Evolutionary conservation across 2,329 filamentous ascomycete genomes (phyloP).

Genomic region (Calonectria leucothoes): DNA sequence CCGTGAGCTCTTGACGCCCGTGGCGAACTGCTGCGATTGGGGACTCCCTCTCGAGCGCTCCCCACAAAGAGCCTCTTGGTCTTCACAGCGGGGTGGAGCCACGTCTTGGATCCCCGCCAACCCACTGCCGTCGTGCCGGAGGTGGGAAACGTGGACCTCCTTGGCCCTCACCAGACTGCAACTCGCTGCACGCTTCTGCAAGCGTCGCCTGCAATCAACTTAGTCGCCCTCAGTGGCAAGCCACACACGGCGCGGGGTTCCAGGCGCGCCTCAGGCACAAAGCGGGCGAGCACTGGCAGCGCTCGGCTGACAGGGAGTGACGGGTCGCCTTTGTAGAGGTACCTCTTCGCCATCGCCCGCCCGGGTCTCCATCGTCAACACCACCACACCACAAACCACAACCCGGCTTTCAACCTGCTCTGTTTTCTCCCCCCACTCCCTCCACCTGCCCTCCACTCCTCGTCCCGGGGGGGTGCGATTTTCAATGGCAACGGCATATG

Average conservation of each 20-base stretch:
- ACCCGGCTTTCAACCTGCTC: conserved; percentile 17
- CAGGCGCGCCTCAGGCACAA: neutral
- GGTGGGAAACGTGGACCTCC: conserved; percentile 25
- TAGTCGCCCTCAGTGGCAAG: conserved; percentile 2
- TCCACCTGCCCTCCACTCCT: conserved; percentile 20
- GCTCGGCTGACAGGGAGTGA: neutral
- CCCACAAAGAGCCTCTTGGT: conserved; percentile 20
- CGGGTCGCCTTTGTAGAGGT: conserved; percentile 23
- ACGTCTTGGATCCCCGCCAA: conserved; percentile 11
- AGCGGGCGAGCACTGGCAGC: neutral
- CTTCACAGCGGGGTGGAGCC: conserved; percentile 11
- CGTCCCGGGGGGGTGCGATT: conserved; percentile 18
- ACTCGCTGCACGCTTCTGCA: conserved; percentile 14
- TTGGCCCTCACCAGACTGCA: conserved; percentile 1
- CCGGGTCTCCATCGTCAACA: conserved; percentile 9
- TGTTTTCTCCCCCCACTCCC: conserved; percentile 21
- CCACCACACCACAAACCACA: conserved; percentile 22
- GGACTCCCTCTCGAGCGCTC: neutral
- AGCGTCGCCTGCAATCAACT: conserved; percentile 2
- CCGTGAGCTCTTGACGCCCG: neutral
- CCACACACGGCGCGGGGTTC: conserved; percentile 10
- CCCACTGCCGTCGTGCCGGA: conserved; percentile 19
- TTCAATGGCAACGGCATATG: conserved; percentile 21
- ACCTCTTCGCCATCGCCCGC: conserved; percentile 23
- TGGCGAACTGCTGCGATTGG: neutral